phyloP scores from a whole-genome alignment of 108 stramenopile genomes.

The Licmophora abbreviata region DNA sequence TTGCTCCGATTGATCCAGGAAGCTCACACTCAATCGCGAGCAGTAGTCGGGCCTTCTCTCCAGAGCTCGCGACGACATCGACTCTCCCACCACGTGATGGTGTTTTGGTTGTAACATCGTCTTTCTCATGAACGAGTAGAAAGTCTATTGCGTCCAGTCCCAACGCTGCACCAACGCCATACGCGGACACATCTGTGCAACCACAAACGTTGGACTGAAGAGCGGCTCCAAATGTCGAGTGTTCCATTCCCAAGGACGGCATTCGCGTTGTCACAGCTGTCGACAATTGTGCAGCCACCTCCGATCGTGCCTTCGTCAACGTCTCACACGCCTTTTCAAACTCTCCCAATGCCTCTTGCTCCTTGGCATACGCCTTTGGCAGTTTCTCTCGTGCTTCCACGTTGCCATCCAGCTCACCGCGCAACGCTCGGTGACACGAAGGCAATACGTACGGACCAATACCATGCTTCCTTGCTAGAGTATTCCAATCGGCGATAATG shows the following conservation, averaged over 20 bases:
- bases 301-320: conserved; percentile 35
- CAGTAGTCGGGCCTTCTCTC: conserved; percentile 72
- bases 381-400: conserved; percentile 47
- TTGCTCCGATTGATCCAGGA: conserved; percentile 63
- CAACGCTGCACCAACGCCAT: conserved; percentile 18
- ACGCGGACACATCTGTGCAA: conserved; percentile 19
- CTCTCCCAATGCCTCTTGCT: conserved; percentile 29
- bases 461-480: conserved; percentile 71
- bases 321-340: conserved; percentile 32
- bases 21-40: conserved; percentile 70
- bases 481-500: conserved; percentile 70
- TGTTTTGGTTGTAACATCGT: no score
- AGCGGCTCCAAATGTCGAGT: conserved; percentile 42
- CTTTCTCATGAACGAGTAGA: conserved; percentile 34
- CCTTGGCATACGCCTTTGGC: conserved; percentile 42
- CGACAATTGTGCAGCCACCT: conserved; percentile 35
- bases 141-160: conserved; percentile 47
- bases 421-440: conserved; percentile 47
- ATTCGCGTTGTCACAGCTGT: conserved; percentile 44
- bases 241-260: conserved; percentile 61
- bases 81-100: conserved; percentile 51
- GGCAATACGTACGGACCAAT: conserved; percentile 50
- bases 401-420: conserved; percentile 64
- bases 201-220: conserved; percentile 19
- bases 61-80: conserved; percentile 61